Evolutionary conservation across 139 green algal genomes (phyloP).

Genomic region (Auxenochlorella pyrenoidosa): DNA sequence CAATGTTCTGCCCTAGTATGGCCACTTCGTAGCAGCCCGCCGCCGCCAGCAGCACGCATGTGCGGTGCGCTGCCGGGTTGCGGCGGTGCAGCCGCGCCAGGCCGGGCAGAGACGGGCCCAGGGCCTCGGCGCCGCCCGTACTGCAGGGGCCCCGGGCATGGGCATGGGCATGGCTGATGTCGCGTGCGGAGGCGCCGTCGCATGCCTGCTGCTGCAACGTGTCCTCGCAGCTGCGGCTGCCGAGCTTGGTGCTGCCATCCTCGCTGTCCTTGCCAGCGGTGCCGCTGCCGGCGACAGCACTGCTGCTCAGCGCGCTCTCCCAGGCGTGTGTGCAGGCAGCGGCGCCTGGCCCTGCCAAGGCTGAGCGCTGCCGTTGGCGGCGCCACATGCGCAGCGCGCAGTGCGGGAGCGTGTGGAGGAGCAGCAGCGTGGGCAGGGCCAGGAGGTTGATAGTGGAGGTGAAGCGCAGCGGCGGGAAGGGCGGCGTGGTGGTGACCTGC

Average conservation of each 20-base stretch:
- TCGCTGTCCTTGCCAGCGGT: not conserved
- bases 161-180: not conserved
- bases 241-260: not conserved
- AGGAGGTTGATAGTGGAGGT: not conserved
- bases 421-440: constrained; percentile 10
- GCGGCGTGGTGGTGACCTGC: not conserved
- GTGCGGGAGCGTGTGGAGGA: not conserved
- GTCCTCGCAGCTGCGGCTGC: no score
- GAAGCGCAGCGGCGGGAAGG: constrained; percentile 16
- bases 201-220: no score
- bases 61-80: not conserved
- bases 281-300: not conserved
- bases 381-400: not conserved
- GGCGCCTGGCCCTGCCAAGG: not conserved
- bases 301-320: not conserved
- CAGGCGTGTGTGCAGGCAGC: not conserved
- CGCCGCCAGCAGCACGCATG: not conserved
- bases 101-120: not conserved
- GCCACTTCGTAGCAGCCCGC: not conserved
- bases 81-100: not conserved
- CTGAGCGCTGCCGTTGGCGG: not conserved
- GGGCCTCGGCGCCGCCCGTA: no score
- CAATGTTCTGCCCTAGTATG: constrained; percentile 12
- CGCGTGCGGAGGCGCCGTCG: not conserved
- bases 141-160: not conserved